A percentile compares a stretch with the other conserved stretches of the same genome.
phyloP scores from a whole-genome alignment of 2,329 filamentous ascomycete species.

The Xylaria sp. region DNA sequence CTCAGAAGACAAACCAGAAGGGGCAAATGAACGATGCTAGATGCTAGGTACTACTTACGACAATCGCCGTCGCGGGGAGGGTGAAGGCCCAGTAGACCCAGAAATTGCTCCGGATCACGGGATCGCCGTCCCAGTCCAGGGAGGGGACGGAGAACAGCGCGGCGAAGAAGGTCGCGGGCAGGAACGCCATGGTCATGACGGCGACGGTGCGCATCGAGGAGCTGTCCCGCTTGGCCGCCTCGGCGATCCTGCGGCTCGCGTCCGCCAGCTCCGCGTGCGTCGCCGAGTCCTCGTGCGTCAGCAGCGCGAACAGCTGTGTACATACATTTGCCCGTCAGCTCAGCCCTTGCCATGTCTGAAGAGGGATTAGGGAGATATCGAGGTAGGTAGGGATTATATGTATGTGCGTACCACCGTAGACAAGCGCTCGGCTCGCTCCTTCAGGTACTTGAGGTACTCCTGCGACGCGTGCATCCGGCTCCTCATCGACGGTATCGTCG shows the following conservation, averaged over 20 bases:
- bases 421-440: constrained; percentile 30
- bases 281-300: constrained; percentile 31
- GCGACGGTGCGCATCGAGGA: constrained; percentile 1
- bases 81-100: constrained; percentile 54
- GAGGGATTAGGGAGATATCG: no score
- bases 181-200: no score
- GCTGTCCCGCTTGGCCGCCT: constrained; percentile 26
- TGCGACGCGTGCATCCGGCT: constrained; percentile 26
- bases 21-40: no score
- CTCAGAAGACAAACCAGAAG: no score
- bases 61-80: constrained; percentile 42
- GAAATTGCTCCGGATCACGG: constrained; percentile 14
- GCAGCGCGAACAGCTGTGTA: constrained; percentile 30
- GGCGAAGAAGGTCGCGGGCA: no score
- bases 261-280: constrained; percentile 24
- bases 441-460: constrained; percentile 30
- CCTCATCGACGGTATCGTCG: constrained; percentile 29
- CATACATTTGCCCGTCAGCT: no score
- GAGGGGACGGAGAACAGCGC: constrained; percentile 30
- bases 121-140: constrained; percentile 19
- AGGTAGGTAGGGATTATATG: no score
- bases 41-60: no score
- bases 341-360: neutral
- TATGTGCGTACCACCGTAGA: constrained; percentile 30
- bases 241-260: constrained; percentile 24